phyloP scores from a whole-genome alignment of 108 stramenopile species.

The Aurantiochytrium sp. region DNA sequence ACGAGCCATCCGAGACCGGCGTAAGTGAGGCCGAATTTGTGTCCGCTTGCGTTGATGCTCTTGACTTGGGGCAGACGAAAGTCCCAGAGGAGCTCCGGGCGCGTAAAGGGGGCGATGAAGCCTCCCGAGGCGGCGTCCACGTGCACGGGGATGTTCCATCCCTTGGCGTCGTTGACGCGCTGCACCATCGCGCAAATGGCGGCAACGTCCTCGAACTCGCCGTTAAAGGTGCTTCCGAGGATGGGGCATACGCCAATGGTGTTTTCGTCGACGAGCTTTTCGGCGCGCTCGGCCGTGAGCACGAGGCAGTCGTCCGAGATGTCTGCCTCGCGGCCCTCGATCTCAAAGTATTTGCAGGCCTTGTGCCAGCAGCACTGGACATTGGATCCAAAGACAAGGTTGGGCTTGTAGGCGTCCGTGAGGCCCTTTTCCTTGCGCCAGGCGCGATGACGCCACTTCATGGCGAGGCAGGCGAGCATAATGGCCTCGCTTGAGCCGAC shows the following conservation, averaged over 20 bases:
- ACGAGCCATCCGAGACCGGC: conserved; percentile 57
- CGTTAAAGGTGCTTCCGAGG: conserved; percentile 52
- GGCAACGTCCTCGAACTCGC: conserved; percentile 50
- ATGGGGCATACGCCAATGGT: conserved; percentile 54
- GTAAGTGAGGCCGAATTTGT: conserved; percentile 54
- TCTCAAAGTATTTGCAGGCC: conserved; percentile 50
- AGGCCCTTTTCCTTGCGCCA: conserved; percentile 39
- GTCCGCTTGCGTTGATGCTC: conserved; percentile 47
- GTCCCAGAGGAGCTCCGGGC: conserved; percentile 37
- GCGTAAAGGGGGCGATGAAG: conserved; percentile 52
- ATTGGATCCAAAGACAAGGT: conserved; percentile 44
- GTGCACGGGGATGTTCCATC: conserved; percentile 49
- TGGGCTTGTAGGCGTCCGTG: conserved; percentile 36
- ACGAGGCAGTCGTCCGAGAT: conserved; percentile 14
- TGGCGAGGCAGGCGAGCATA: conserved; percentile 32
- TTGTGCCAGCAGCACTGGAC: conserved; percentile 51
- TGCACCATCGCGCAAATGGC: conserved; percentile 37
- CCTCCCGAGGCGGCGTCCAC: conserved; percentile 44
- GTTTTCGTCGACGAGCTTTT: conserved; percentile 45
- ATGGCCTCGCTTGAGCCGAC: conserved; percentile 51
- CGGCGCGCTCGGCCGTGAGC: conserved; percentile 29
- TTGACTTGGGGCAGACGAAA: conserved; percentile 50
- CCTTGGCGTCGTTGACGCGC: conserved; percentile 39
- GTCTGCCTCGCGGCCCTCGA: conserved; percentile 26
- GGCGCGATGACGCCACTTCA: conserved; percentile 49